Evolutionary conservation across 2,329 filamentous ascomycete species (phyloP).

Genomic region (Didymella pomorum): DNA sequence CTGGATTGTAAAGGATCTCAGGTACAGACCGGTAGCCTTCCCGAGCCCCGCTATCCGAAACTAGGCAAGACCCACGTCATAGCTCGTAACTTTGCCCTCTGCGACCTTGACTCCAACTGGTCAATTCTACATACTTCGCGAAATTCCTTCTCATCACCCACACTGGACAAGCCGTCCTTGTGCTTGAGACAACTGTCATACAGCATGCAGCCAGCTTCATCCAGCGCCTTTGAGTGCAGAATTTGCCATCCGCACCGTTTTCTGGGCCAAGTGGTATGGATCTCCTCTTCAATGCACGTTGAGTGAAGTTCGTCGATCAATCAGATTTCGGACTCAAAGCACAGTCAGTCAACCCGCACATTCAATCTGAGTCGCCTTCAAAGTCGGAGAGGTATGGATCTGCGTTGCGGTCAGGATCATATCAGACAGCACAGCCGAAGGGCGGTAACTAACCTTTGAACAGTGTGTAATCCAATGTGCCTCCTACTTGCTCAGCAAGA

Average conservation of each 20-base stretch:
- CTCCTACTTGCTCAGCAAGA: conserved; percentile 52
- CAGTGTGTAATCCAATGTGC: conserved; percentile 55
- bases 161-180: not conserved
- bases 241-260: not conserved
- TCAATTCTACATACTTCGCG: not conserved
- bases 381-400: conserved; percentile 58
- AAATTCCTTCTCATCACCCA: not conserved
- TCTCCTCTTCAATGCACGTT: not conserved
- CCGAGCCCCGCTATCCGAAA: conserved; percentile 37
- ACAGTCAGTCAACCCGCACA: too few relatives aligned
- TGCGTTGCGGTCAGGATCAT: conserved; percentile 28
- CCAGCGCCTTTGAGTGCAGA: not conserved
- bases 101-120: not conserved
- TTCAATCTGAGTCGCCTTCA: conserved; percentile 55
- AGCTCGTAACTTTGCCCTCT: not conserved
- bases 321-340: not conserved
- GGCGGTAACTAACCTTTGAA: conserved; percentile 50
- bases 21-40: conserved; percentile 19
- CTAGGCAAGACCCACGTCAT: conserved; percentile 40
- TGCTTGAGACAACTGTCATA: not conserved
- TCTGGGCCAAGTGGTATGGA: not conserved
- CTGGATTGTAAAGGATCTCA: conserved; percentile 18
- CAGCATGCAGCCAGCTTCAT: not conserved
- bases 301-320: not conserved
- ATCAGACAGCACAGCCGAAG: not conserved